Conservation (phyloP, 805 yeast genomes). For the Lipomyces mesembrius region DNA sequence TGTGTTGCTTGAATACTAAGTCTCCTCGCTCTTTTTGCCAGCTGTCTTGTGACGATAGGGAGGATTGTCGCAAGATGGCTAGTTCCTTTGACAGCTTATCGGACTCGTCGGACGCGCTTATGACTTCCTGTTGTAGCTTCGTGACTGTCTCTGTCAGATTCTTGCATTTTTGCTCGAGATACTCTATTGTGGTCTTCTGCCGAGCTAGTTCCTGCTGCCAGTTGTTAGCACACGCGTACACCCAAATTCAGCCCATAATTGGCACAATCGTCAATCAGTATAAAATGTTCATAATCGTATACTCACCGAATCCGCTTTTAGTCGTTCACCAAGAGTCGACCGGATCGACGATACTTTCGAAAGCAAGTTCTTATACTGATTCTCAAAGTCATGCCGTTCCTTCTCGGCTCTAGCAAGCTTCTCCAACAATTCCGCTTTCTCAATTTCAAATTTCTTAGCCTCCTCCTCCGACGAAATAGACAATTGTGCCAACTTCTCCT, state of each 20-base stretch:
- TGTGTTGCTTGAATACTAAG: conserved; percentile 21
- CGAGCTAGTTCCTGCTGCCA: conserved; percentile 36
- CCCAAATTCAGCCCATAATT: not conserved
- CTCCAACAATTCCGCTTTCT: conserved; percentile 49
- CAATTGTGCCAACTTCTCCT: conserved; percentile 9
- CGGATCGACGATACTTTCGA: conserved; percentile 48
- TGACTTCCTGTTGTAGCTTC: conserved; percentile 50
- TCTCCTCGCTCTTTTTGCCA: conserved; percentile 40
- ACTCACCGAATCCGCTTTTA: conserved; percentile 47
- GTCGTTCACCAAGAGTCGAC: conserved; percentile 51
- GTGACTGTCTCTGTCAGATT: conserved; percentile 46
- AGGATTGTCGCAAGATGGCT: conserved; percentile 37
- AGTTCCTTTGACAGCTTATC: conserved; percentile 43
- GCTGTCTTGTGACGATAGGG: conserved; percentile 37
- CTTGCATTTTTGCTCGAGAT: conserved; percentile 45
- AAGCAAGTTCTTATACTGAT: conserved; percentile 49
- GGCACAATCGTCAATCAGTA: not conserved
- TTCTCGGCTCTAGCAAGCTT: conserved; percentile 63
- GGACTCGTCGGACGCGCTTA: conserved; percentile 41
- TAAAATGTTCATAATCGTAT: not conserved
- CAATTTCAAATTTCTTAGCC: conserved; percentile 13
- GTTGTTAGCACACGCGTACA: not conserved
- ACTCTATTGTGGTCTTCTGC: conserved; percentile 40
- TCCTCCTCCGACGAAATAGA: conserved; percentile 3
- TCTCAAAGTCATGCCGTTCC: conserved; percentile 49